phyloP scores from a whole-genome alignment of 176 grass and related monocot genomes.

The Lolium perenne region DNA sequence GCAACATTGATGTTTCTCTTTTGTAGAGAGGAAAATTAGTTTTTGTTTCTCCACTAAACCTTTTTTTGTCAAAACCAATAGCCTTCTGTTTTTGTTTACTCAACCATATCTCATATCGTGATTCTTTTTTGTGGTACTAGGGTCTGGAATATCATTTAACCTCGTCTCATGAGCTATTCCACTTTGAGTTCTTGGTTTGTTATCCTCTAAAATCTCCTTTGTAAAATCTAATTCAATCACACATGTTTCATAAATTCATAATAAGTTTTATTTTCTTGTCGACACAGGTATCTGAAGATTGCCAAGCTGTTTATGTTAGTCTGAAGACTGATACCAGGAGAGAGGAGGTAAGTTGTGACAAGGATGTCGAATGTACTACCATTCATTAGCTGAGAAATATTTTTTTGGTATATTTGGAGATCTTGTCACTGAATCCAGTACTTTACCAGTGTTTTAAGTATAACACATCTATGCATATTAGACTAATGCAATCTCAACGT shows the following conservation, averaged over 20 bases:
- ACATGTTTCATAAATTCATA: slow-evolving; percentile 34
- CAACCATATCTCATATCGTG: slow-evolving; percentile 38
- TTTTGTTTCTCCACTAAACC: slow-evolving; percentile 25
- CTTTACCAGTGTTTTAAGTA: slow-evolving; percentile 23
- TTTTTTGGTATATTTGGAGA: slow-evolving; percentile 20
- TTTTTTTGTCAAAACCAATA: slow-evolving; percentile 14
- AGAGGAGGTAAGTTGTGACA: slow-evolving; percentile 62
- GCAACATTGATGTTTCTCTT: slow-evolving; percentile 17
- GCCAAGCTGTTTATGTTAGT: slow-evolving; percentile 73
- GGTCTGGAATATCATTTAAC: slow-evolving; percentile 78
- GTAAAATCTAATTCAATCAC: slow-evolving; percentile 31
- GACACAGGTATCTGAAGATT: slow-evolving; percentile 66
- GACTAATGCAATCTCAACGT: neutral
- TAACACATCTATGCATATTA: neutral
- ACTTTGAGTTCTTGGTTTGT: slow-evolving; percentile 88
- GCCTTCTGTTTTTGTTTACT: neutral
- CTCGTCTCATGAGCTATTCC: slow-evolving; percentile 81
- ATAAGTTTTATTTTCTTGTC: slow-evolving; percentile 36
- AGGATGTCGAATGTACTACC: slow-evolving; percentile 12
- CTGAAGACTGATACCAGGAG: slow-evolving; percentile 58
- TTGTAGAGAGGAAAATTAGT: neutral
- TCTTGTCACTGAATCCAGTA: neutral
- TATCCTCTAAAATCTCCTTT: slow-evolving; percentile 53
- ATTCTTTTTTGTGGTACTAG: slow-evolving; percentile 45
- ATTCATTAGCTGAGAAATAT: slow-evolving; percentile 25